Conservation (phyloP, 108 stramenopile species). For the Conticribra weissflogii region DNA sequence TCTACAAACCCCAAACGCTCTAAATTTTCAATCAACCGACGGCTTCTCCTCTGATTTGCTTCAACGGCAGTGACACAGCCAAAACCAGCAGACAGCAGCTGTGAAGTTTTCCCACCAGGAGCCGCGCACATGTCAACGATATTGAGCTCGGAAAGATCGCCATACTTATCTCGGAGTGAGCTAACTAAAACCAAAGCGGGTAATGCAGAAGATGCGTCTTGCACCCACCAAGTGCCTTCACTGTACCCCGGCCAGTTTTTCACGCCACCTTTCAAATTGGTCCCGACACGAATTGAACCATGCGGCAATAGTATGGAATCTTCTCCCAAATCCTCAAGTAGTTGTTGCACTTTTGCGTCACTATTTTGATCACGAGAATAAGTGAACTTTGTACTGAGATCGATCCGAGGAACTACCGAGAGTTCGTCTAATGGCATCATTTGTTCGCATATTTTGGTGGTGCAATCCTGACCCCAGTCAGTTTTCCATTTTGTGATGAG, state of each 20-base stretch:
- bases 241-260: conserved; percentile 69
- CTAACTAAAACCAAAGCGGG: conserved; percentile 69
- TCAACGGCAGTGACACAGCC: conserved; percentile 77
- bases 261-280: conserved; percentile 46
- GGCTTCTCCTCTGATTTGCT: conserved; percentile 48
- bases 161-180: conserved; percentile 39
- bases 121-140: conserved; percentile 97
- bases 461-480: conserved; percentile 61
- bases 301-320: conserved; percentile 61
- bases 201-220: conserved; percentile 78
- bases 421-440: conserved; percentile 51
- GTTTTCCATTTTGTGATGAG: conserved; percentile 55
- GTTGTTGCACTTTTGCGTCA: conserved; percentile 30
- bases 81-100: conserved; percentile 88
- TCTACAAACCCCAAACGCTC: conserved; percentile 55
- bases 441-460: conserved; percentile 55
- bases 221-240: conserved; percentile 86
- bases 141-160: conserved; percentile 37
- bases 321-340: conserved; percentile 29
- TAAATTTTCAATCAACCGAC: conserved; percentile 63
- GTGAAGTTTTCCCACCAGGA: conserved; percentile 96
- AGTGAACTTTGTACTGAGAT: conserved; percentile 60
- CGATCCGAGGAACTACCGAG: conserved; percentile 51
- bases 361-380: background rate
- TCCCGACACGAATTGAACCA: conserved; percentile 63